Conservation (phyloP, 495 filamentous ascomycete genomes). For the Penicillium taxi region DNA sequence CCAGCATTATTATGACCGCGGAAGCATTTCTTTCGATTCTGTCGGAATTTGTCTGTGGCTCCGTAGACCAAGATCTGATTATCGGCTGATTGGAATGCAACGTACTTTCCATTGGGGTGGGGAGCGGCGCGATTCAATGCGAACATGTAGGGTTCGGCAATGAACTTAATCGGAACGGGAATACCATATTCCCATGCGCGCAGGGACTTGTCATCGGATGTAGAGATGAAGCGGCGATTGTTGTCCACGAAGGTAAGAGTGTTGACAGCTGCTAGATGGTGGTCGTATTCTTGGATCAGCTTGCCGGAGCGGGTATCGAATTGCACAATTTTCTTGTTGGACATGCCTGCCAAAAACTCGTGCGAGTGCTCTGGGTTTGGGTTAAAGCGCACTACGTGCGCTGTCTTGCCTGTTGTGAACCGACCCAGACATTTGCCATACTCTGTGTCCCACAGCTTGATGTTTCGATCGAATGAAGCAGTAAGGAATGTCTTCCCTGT, state of each 20-base stretch:
- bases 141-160: constrained; percentile 96
- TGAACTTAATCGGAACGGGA: constrained; percentile 82
- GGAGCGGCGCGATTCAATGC: constrained; percentile 70
- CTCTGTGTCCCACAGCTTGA: constrained; percentile 98
- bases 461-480: constrained; percentile 86
- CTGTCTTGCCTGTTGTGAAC: constrained; percentile 88
- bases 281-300: constrained; percentile 94
- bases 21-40: constrained; percentile 95
- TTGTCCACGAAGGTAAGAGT: constrained; percentile 95
- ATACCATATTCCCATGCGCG: constrained; percentile 98
- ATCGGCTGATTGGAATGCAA: constrained; percentile 84
- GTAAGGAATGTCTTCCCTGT: constrained; percentile 81
- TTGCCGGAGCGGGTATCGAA: constrained; percentile 84
- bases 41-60: constrained; percentile 85
- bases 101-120: constrained; percentile 86
- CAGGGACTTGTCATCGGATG: constrained; percentile 90
- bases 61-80: constrained; percentile 97
- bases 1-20: constrained; percentile 92
- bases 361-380: constrained; percentile 64
- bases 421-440: constrained; percentile 78
- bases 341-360: constrained; percentile 94
- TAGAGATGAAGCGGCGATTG: constrained; percentile 92
- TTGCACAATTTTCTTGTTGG: constrained; percentile 97
- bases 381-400: constrained; percentile 92
- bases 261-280: constrained; percentile 95